Conservation (phyloP, 2,329 filamentous ascomycete genomes). For the Fonsecaea monophora region DNA sequence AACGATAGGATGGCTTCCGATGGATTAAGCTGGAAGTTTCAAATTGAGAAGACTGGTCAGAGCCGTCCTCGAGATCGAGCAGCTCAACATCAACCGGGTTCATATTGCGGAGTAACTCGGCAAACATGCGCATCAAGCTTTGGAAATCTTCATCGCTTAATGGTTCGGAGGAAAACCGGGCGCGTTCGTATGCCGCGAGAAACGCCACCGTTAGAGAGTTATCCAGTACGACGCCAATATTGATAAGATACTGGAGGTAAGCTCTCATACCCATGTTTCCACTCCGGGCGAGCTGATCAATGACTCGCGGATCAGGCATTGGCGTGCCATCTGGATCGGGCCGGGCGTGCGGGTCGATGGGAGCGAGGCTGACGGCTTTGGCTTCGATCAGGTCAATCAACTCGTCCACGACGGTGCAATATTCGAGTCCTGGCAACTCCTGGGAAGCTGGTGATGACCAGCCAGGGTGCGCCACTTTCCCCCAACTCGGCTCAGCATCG, state of each 20-base stretch:
- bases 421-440: constrained; percentile 82
- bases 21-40: constrained; percentile 26
- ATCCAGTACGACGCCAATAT: constrained; percentile 68
- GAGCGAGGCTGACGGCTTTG: constrained; percentile 85
- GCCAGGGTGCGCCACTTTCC: constrained; percentile 80
- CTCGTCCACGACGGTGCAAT: constrained; percentile 79
- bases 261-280: constrained; percentile 76
- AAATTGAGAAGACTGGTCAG: constrained; percentile 28
- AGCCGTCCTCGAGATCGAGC: constrained; percentile 46
- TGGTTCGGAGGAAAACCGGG: constrained; percentile 77
- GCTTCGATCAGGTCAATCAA: constrained; percentile 90
- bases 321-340: constrained; percentile 45
- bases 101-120: constrained; percentile 80
- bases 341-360: constrained; percentile 59
- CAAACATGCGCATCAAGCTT: constrained; percentile 81
- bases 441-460: constrained; percentile 82
- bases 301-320: constrained; percentile 57
- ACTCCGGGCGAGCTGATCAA: constrained; percentile 74
- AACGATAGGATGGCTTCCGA: neutral
- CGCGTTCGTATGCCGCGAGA: constrained; percentile 77
- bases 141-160: constrained; percentile 76
- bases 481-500: constrained; percentile 69
- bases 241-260: constrained; percentile 75
- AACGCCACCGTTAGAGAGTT: constrained; percentile 64
- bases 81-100: constrained; percentile 64